These are phyloP conservation scores for Corymbia citriodora DNA, from an alignment of 441 rosid species.

Conservation along the genomic window DNA sequence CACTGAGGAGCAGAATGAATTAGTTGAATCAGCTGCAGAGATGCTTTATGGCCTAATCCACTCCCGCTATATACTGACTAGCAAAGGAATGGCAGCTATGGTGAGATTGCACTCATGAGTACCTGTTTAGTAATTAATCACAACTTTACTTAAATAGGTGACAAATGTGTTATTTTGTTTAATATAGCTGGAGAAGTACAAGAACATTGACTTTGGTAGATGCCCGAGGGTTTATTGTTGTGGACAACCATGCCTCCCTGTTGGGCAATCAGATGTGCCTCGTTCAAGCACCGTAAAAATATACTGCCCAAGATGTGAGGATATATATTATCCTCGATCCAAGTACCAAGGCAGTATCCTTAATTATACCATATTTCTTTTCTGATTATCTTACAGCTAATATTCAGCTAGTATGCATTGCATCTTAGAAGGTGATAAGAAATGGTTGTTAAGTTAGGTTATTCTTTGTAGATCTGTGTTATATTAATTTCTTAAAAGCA, in stretches of 20 bases:
- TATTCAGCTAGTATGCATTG: background rate
- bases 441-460: background rate
- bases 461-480: background rate
- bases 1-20: slow-evolving; percentile 94
- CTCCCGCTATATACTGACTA: slow-evolving; percentile 79
- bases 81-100: slow-evolving; percentile 96
- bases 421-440: background rate
- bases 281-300: slow-evolving; percentile 93
- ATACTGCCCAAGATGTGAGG: slow-evolving; percentile 94
- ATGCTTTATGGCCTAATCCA: slow-evolving; percentile 95
- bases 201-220: slow-evolving; percentile 91
- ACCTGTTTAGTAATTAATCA: background rate
- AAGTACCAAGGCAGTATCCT: slow-evolving; percentile 99
- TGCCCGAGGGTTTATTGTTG: slow-evolving; percentile 98
- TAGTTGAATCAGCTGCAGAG: slow-evolving; percentile 97
- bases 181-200: slow-evolving; percentile 76
- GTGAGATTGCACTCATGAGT: slow-evolving; percentile 21
- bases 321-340: slow-evolving; percentile 90
- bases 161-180: background rate
- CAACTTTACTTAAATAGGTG: background rate
- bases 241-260: slow-evolving; percentile 97
- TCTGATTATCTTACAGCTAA: background rate
- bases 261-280: slow-evolving; percentile 96
- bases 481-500: background rate
- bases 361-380: background rate